These are phyloP conservation scores for Catharanthus roseus DNA, from an alignment of 257 asterid species.

Conservation along the genomic window DNA sequence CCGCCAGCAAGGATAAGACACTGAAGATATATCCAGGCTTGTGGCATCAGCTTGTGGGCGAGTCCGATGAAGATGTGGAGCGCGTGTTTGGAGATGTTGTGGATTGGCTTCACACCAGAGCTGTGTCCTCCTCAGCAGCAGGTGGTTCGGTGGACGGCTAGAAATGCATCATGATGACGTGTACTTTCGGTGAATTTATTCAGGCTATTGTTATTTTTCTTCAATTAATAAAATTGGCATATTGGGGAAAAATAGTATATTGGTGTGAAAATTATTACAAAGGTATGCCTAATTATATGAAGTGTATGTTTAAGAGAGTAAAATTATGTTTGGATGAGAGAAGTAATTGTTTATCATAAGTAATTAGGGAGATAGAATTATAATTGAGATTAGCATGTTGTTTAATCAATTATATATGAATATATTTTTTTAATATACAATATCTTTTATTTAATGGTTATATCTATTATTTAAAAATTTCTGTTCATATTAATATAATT, in stretches of 20 bases:
- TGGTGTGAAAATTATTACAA: no score
- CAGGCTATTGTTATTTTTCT: background rate
- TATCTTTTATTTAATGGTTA: no score
- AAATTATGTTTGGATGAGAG: no score
- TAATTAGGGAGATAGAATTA: no score
- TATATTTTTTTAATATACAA: no score
- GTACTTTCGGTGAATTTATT: background rate
- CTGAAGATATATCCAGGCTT: constrained; percentile 65
- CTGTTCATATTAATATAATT: no score
- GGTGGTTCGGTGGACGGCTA: constrained; percentile 1
- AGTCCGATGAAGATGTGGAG: constrained; percentile 71
- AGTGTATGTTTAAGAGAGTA: no score
- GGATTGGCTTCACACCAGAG: constrained; percentile 55
- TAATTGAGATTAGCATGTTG: no score
- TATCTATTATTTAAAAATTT: no score
- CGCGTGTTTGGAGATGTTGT: constrained; percentile 70
- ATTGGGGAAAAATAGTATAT: background rate
- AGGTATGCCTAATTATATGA: no score
- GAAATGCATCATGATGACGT: background rate
- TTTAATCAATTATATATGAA: no score
- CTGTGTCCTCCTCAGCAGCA: constrained; percentile 11
- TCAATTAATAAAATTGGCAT: background rate
- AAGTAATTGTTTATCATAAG: no score
- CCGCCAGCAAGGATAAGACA: constrained; percentile 70
- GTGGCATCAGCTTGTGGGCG: constrained; percentile 95